phyloP scores from a whole-genome alignment of 2,329 filamentous ascomycete species.

The Pestalotiopsis fici region DNA sequence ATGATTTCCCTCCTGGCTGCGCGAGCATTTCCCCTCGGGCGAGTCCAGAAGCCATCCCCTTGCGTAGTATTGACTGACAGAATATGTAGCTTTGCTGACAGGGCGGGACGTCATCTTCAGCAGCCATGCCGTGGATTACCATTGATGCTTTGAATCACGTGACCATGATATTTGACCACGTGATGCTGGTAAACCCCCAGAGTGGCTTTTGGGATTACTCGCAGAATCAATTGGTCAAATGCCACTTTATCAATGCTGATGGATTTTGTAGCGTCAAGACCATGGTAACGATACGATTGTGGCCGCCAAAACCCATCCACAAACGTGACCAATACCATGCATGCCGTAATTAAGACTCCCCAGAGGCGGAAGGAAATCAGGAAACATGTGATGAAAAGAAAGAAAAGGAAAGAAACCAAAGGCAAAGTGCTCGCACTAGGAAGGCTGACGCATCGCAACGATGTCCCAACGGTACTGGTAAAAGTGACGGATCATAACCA shows the following conservation, averaged over 20 bases:
- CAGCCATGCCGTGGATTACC: no score
- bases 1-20: not conserved
- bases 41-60: not conserved
- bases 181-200: not conserved
- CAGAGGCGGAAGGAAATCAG: not conserved
- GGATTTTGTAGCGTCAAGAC: not conserved
- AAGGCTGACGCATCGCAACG: slow-evolving; percentile 13
- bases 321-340: not conserved
- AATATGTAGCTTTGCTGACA: no score
- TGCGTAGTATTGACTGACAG: no score
- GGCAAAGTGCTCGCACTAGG: slow-evolving; percentile 1
- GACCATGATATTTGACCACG: no score
- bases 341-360: not conserved
- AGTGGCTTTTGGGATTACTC: not conserved
- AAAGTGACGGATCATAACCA: not conserved
- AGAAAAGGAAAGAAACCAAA: slow-evolving; percentile 11
- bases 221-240: not conserved
- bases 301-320: not conserved
- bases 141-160: no score
- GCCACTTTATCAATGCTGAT: not conserved
- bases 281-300: not conserved
- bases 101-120: no score
- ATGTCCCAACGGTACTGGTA: not conserved
- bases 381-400: not conserved
- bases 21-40: not conserved